Percentiles rank a stretch among this genome's conserved stretches.
These are phyloP conservation scores for Yarrowia osloensis DNA, from an alignment of 805 yeast species.

Conservation along the genomic window DNA sequence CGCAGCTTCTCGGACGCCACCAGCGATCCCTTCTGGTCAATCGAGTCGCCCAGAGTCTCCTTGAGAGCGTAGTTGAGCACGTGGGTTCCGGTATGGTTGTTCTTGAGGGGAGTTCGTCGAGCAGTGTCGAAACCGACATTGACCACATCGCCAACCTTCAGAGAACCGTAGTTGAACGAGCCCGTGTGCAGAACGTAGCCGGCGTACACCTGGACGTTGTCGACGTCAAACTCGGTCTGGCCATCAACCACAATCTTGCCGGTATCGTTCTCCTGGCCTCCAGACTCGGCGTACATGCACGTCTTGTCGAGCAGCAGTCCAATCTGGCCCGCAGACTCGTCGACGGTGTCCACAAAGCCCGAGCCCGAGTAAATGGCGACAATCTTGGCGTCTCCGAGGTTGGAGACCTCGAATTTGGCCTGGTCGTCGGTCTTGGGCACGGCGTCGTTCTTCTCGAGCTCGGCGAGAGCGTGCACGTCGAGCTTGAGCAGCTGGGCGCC, in stretches of 20 bases:
- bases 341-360: conserved; percentile 55
- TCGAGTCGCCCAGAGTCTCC: conserved; percentile 79
- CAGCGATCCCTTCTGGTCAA: conserved; percentile 95
- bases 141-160: conserved; percentile 67
- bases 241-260: conserved; percentile 93
- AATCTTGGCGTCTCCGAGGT: conserved; percentile 67
- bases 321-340: conserved; percentile 53
- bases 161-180: conserved; percentile 68
- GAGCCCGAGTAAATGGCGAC: conserved; percentile 69
- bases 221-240: conserved; percentile 80
- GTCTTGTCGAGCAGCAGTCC: conserved; percentile 88
- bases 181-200: conserved; percentile 98
- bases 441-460: conserved; percentile 54
- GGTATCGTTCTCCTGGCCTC: conserved; percentile 97
- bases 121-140: conserved; percentile 88
- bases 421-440: conserved; percentile 83
- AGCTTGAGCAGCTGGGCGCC: conserved; percentile 69
- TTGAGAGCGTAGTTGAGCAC: conserved; percentile 86
- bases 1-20: conserved; percentile 94
- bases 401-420: conserved; percentile 65
- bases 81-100: conserved; percentile 98
- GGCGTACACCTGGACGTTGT: conserved; percentile 87
- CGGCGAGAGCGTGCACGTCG: conserved; percentile 86
- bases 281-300: conserved; percentile 97
- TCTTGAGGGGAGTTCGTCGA: conserved; percentile 94